Conservation (phyloP, 2,329 filamentous ascomycete genomes). For the Elsinoe necatrix region DNA sequence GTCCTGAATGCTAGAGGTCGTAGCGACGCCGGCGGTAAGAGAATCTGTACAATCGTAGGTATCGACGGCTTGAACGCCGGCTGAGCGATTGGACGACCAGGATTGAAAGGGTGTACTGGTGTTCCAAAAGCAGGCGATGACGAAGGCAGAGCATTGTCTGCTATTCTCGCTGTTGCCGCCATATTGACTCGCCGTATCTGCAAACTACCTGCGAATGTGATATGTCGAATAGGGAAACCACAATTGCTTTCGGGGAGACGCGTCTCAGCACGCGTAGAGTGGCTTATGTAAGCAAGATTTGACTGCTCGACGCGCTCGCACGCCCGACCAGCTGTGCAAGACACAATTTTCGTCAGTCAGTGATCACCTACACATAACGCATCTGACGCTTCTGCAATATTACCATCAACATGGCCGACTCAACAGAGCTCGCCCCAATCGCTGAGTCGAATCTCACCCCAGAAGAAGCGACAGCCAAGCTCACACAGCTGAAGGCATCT, state of each 20-base stretch:
- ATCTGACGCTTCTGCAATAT: not conserved
- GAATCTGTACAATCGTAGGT: slow-evolving; percentile 69
- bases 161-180: slow-evolving; percentile 21
- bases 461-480: slow-evolving; percentile 25
- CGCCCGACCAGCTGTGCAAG: too few species aligned
- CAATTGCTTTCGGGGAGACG: slow-evolving; percentile 8
- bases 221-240: slow-evolving; percentile 4
- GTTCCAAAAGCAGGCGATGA: slow-evolving; percentile 88
- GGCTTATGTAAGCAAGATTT: slow-evolving; percentile 7
- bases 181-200: too few species aligned
- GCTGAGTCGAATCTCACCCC: slow-evolving; percentile 15
- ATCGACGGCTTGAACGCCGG: slow-evolving; percentile 46
- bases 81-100: slow-evolving; percentile 38
- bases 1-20: slow-evolving; percentile 87
- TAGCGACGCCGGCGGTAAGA: slow-evolving; percentile 77
- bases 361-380: too few species aligned
- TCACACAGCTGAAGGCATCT: slow-evolving; percentile 64
- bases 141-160: slow-evolving; percentile 56
- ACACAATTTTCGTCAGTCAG: too few species aligned
- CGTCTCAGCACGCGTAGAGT: slow-evolving; percentile 16
- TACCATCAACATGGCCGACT: slow-evolving; percentile 7
- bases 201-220: too few species aligned
- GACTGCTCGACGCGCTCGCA: not conserved
- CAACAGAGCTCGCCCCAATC: not conserved
- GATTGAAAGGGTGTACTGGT: slow-evolving; percentile 67